Evolutionary conservation across 257 asterid genomes (phyloP), one percentile per base, ranked within the genome.

Genomic region (Nicotiana undulata): DNA sequence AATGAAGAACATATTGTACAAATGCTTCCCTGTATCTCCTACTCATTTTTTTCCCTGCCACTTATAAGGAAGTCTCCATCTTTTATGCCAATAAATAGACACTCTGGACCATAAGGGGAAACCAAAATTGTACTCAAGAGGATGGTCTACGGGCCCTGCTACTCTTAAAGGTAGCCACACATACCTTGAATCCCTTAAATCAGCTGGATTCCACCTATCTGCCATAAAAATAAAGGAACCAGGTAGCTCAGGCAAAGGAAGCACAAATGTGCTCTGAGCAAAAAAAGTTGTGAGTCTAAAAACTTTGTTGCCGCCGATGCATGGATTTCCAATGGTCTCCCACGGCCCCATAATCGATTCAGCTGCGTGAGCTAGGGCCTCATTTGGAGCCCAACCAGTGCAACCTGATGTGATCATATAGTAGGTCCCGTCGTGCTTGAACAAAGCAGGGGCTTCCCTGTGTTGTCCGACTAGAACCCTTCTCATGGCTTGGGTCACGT

Each of bases 321-420:
- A 94, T 0, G 99, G 99, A 84, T 89, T 94, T 77, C 98, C 98
- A 84, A 96, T 81, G 6, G 90, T 91, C 89, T 94, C 97, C 99
- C 99, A 96, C 1, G 93, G 93, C 61, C 99, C 99, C 98, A 94
- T 90, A 18, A 96, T 81, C 16, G 98, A 92, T 58, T 92, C 98
- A 7, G 99, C 90, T n/a, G 97, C 98, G 44, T 96, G 98, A 4
- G 92, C 97, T 24, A 89, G 86, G 4, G 99, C 99, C 89, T 90
- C 91, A 12, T 96, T 96, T 37, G 99, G 98, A 26, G 97, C 97
- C 99, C 99, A 96, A 44, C 99, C 97, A 0, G 97, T 92, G 81
- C 99, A 96, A 0, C 99, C 98, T 0, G 99, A 96, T 31, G 98
- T 96, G 87, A 96, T 88, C 99, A 96, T 94, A 91, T 96, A 96